Evolutionary conservation across 768 basidiomycete genomes (phyloP), one percentile per base, ranked within the genome.

Genomic region (Lanmaoa pseudosensibilis): DNA sequence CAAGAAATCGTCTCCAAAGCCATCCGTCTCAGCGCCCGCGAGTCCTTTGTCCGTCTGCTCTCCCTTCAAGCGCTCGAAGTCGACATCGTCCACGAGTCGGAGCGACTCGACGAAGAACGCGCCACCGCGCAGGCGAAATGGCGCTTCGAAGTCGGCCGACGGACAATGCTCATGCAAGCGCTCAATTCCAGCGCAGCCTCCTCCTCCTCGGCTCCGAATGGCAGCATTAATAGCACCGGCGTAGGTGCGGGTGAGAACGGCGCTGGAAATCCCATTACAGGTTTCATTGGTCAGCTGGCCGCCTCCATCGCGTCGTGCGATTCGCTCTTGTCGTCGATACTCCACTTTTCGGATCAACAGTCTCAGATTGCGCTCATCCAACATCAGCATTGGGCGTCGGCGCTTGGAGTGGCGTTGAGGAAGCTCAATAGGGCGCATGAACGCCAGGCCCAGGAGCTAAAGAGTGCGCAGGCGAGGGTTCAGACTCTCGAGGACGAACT

Each of bases 361-460:
- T 73, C 78, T 0, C 89, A 92, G 69, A 79, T 92, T 4, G 71
- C 77, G 15, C 75, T 76, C 38, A 61, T 90, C 39, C 76, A 83
- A 11, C 85, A 90, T 54, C 72, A 78, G 37, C 91, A 92, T 70
- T 83, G 81, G 73, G 79, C 87, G 1, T 88, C 87, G n/a, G 88
- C 90, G 18, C 79, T 92, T 12, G 83, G 85, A 0, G 81, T 93
- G 60, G 90, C 87, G 2, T 68, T 93, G 49, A 81, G 90, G 12
- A 93, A 93, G 79, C 76, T 92, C 30, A 92, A 92, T 66, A 80
- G 79, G 45, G 86, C 87, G 50, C 90, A 88, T 57, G 83, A 84
- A 6, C 82, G 83, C 39, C 82, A 89, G 36, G 83, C 80, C 0
- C 66, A 75, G 2, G 88, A 92, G 27, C 76, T 90, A 27, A 68